Evolutionary conservation across 257 asterid genomes (phyloP).

Genomic region (Henckelia pumila): DNA sequence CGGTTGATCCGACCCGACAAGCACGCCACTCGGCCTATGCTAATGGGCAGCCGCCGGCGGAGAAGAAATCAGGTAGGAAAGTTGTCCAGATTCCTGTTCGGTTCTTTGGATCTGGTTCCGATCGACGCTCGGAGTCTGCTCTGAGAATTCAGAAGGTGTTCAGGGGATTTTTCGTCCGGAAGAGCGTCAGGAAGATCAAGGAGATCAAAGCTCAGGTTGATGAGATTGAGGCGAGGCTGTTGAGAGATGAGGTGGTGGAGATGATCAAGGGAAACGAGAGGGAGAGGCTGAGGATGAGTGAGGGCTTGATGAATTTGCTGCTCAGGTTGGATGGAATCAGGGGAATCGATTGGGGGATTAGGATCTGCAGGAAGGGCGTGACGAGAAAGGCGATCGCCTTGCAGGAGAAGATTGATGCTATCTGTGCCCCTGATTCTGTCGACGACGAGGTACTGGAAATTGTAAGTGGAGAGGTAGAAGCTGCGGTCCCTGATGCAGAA

Average conservation of each 20-base stretch:
- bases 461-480: constrained; percentile 15
- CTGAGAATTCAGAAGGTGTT: constrained; percentile 70
- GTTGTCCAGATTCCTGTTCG: constrained; percentile 68
- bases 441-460: constrained; percentile 14
- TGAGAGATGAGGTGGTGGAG: constrained; percentile 34
- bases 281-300: constrained; percentile 67
- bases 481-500: background rate
- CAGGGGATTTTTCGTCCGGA: constrained; percentile 68
- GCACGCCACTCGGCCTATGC: constrained; percentile 7
- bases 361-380: constrained; percentile 66
- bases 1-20: constrained; percentile 15
- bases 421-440: constrained; percentile 22
- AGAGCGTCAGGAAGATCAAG: constrained; percentile 49
- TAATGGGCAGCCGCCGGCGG: constrained; percentile 8
- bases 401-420: constrained; percentile 67
- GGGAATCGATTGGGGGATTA: constrained; percentile 61
- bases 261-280: constrained; percentile 38
- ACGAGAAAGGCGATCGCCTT: constrained; percentile 56
- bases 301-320: constrained; percentile 67
- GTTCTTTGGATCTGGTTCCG: constrained; percentile 33
- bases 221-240: constrained; percentile 49
- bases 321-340: constrained; percentile 60
- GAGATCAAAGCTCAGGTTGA: constrained; percentile 51
- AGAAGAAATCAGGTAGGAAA: constrained; percentile 27
- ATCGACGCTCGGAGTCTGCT: constrained; percentile 46